Base-by-base conservation (phyloP, 2,329 filamentous ascomycete genomes). In the Aspergillus pseudoterreus region DNA sequence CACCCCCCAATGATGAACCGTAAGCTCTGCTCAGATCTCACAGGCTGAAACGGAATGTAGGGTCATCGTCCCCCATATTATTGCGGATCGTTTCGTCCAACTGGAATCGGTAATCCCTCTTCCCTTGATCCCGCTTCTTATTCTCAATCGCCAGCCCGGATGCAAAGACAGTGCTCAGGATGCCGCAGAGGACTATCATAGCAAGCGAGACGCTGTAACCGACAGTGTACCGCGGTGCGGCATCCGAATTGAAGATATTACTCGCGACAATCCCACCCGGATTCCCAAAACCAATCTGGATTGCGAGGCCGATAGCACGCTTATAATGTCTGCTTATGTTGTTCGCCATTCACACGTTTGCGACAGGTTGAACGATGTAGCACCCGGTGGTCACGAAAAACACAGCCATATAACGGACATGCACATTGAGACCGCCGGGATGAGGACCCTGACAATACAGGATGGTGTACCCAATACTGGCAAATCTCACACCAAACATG, bases 301-400 rank as follows among this genome's bases (percentile, higher is more conserved):
- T 22, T 5, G 22, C 22, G 55, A 70, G 71, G 4, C 69, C 70
- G 6, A 75, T 63, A 3, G 71, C 71, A 12, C 72, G 68, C 47
- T 70, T 67, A 36, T 68, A 67, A 52, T 66, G 64, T 9, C 71
- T 71, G 10, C 68, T 62, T 2, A 75, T 54, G 45, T 77, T 76
- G 33, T 70, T 71, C 15, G 67, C 71, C 11, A 70, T 56, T 60
- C 62, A 68, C 12, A 69, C 67, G 1, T 71, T 66, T 45, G 63
- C 55, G 39, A 68, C 62, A 0, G 68, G 66, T 58, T 67, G 64
- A 43, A 61, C 58, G 35, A 67, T 62, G 41, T 57, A 62, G 24
- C 57, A 58, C 8, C 62, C 60, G 2, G 49, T 44, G 48, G 57
- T 55, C 32, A 65, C 52, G 22, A 64, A 62, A 49, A 65, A 63